Evolutionary conservation across 768 basidiomycete genomes (phyloP).

Genomic region (Tulasnella sp.): DNA sequence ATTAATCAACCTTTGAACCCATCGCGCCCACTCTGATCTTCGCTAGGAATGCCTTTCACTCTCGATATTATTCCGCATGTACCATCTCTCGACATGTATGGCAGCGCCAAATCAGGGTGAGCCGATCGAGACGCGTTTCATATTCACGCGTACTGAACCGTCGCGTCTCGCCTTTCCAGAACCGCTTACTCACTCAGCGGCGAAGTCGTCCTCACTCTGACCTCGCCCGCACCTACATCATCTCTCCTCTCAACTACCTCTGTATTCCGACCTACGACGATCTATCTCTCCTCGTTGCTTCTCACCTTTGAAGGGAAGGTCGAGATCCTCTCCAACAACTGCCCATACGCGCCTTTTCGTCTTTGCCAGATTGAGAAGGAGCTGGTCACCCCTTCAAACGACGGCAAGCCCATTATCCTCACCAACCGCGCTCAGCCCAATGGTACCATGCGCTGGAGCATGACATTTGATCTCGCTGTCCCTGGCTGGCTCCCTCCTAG

Average conservation of each 20-base stretch:
- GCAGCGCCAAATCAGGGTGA: slow-evolving; percentile 54
- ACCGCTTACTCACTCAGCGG: slow-evolving; percentile 84
- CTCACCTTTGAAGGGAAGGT: slow-evolving; percentile 81
- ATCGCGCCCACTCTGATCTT: slow-evolving; percentile 9
- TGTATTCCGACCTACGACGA: slow-evolving; percentile 3
- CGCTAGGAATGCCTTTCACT: slow-evolving; percentile 48
- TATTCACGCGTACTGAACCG: background rate
- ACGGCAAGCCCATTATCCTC: slow-evolving; percentile 44
- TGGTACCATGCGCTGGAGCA: slow-evolving; percentile 52
- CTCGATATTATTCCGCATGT: slow-evolving; percentile 53
- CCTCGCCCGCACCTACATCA: slow-evolving; percentile 35
- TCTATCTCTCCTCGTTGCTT: slow-evolving; percentile 53
- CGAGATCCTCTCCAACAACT: slow-evolving; percentile 53
- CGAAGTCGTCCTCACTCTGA: slow-evolving; percentile 55
- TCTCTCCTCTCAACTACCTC: slow-evolving; percentile 14
- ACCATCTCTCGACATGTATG: slow-evolving; percentile 55
- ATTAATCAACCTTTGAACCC: slow-evolving; percentile 17
- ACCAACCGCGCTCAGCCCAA: slow-evolving; percentile 39
- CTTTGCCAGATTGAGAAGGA: slow-evolving; percentile 58
- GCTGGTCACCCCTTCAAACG: slow-evolving; percentile 33
- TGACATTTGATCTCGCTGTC: slow-evolving; percentile 71
- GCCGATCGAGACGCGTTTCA: slow-evolving; percentile 23
- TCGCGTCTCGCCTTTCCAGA: slow-evolving; percentile 33
- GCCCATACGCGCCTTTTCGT: slow-evolving; percentile 59
- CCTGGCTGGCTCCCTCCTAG: slow-evolving; percentile 77